These are phyloP conservation scores for Linanthus parryae DNA, from an alignment of 148 eudicot species.

Conservation along the genomic window DNA sequence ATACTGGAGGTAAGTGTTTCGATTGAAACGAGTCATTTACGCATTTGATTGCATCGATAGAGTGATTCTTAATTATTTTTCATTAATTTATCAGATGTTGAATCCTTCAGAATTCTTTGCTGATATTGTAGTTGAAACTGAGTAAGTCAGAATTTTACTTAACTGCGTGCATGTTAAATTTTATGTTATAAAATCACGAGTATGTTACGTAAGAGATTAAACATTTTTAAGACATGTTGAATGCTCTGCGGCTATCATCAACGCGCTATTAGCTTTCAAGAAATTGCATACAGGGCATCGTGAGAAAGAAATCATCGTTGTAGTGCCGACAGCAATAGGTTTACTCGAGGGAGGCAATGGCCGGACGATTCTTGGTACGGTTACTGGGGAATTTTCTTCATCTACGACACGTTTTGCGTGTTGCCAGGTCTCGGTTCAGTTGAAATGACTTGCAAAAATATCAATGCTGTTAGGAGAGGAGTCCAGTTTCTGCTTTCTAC, in stretches of 20 bases:
- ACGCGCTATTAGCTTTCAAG: constrained; percentile 27
- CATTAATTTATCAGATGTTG: constrained; percentile 20
- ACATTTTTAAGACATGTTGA: constrained; percentile 40
- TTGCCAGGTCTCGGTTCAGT: constrained; percentile 28
- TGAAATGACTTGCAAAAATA: constrained; percentile 30
- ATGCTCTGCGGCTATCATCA: constrained; percentile 32
- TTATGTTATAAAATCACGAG: too few relatives aligned
- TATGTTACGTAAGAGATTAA: too few relatives aligned
- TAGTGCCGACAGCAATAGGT: constrained; percentile 25
- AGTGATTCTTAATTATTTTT: background rate
- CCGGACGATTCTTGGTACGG: constrained; percentile 56
- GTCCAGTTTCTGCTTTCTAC: constrained; percentile 24
- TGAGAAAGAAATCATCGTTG: constrained; percentile 29
- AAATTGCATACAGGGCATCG: constrained; percentile 27
- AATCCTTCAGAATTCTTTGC: constrained; percentile 48
- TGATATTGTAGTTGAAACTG: constrained; percentile 35
- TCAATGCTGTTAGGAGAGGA: constrained; percentile 29
- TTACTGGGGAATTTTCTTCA: constrained; percentile 44
- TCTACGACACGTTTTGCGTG: constrained; percentile 38
- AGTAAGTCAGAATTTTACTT: constrained; percentile 20
- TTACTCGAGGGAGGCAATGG: constrained; percentile 30
- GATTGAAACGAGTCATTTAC: too few relatives aligned
- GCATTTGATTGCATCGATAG: too few relatives aligned
- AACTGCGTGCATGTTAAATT: background rate
- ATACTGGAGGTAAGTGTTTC: constrained; percentile 30